phyloP scores from a whole-genome alignment of 2,329 filamentous ascomycete species.

The Diatrype stigma region DNA sequence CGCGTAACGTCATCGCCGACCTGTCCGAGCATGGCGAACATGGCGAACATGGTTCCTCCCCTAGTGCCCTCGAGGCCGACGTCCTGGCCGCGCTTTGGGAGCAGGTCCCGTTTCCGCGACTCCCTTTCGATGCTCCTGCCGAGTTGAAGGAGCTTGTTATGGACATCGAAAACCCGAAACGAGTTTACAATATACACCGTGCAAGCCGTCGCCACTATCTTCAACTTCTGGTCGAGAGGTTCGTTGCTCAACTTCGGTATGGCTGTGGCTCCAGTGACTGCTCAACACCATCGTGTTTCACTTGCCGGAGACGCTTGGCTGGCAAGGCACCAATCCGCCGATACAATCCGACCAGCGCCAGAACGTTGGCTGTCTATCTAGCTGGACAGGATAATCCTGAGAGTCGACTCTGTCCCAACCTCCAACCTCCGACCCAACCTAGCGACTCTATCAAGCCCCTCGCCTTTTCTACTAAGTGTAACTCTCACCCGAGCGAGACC shows the following conservation, averaged over 20 bases:
- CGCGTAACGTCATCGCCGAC: background rate
- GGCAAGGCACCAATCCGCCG: constrained; percentile 67
- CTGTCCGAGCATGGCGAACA: constrained; percentile 41
- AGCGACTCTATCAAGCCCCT: constrained; percentile 45
- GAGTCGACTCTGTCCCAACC: constrained; percentile 58
- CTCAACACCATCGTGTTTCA: constrained; percentile 74
- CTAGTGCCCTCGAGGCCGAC: constrained; percentile 38
- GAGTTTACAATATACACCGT: constrained; percentile 57
- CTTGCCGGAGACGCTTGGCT: constrained; percentile 64
- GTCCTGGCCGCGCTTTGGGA: constrained; percentile 58
- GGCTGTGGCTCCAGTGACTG: constrained; percentile 71
- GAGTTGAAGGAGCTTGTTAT: constrained; percentile 53
- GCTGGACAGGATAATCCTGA: constrained; percentile 77
- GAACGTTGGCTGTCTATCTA: constrained; percentile 74
- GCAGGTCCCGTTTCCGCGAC: constrained; percentile 53
- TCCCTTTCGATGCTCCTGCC: constrained; percentile 57
- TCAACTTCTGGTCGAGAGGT: constrained; percentile 67
- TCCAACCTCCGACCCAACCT: constrained; percentile 38
- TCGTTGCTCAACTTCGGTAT: constrained; percentile 74
- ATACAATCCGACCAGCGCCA: constrained; percentile 77
- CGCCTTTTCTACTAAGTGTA: constrained; percentile 37
- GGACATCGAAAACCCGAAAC: constrained; percentile 57
- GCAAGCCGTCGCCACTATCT: constrained; percentile 60
- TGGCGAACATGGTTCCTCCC: constrained; percentile 29
- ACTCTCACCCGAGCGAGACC: constrained; percentile 16